Percentiles rank a stretch among this genome's conserved stretches.
phyloP scores from a whole-genome alignment of 139 green algal genomes.

The Closterium sp. region DNA sequence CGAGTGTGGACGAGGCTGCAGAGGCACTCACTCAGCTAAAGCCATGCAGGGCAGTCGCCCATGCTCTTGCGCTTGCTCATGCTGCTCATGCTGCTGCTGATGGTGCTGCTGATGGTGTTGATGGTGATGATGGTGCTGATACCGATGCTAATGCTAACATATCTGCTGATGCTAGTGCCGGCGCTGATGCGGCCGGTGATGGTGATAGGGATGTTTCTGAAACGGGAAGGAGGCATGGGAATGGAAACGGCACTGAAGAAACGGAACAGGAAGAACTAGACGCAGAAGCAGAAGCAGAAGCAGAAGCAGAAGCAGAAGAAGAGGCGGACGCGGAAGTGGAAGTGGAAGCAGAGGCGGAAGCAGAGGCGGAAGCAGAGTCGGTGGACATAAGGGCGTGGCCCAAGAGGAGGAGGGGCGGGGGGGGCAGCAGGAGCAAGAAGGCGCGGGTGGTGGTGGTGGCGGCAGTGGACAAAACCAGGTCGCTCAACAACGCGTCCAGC shows the following conservation, averaged over 20 bases:
- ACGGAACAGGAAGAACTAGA: background rate
- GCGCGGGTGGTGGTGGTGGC: background rate
- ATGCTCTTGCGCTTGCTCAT: background rate
- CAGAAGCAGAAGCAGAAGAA: background rate
- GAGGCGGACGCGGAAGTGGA: background rate
- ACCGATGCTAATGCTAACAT: background rate
- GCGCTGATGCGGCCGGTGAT: no score
- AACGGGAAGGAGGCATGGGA: background rate
- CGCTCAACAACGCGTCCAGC: background rate
- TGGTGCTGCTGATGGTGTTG: background rate
- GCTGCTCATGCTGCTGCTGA: background rate
- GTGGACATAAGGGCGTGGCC: background rate
- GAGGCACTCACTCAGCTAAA: background rate
- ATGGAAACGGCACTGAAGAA: background rate
- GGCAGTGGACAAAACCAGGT: background rate
- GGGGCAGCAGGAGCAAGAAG: slow-evolving; percentile 1
- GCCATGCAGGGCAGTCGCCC: background rate
- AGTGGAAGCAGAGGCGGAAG: background rate
- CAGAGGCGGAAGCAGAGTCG: background rate
- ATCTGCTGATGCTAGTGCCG: background rate
- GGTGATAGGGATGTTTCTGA: background rate
- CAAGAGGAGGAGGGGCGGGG: background rate
- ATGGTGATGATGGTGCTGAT: background rate
- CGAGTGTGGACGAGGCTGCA: background rate
- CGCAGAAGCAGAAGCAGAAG: background rate